Percentiles rank a stretch among this genome's conserved stretches.
Evolutionary conservation across 768 basidiomycete species (phyloP).

Genomic region (Coprinopsis cinerea): DNA sequence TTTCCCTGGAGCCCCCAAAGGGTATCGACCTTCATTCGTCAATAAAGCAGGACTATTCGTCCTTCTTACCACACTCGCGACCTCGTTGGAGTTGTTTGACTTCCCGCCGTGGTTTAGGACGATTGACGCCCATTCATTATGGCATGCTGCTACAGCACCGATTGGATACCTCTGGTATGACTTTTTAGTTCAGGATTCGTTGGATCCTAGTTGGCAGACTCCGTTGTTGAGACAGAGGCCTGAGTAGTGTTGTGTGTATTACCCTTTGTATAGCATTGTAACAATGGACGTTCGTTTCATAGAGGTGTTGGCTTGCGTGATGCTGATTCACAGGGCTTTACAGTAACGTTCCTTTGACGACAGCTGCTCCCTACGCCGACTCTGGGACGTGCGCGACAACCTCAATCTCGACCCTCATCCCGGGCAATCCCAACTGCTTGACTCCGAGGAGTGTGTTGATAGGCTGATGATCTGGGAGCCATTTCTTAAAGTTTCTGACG

Average conservation of each 20-base stretch:
- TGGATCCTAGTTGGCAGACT: conserved; percentile 62
- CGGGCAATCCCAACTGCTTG: neutral
- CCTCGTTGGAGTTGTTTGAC: conserved; percentile 82
- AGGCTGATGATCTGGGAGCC: conserved; percentile 3
- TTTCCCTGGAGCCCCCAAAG: conserved; percentile 47
- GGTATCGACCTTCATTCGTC: conserved; percentile 54
- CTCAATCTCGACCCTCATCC: conserved; percentile 4
- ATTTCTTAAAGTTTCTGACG: neutral
- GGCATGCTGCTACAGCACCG: conserved; percentile 84
- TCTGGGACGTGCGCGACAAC: neutral
- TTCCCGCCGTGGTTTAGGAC: conserved; percentile 74
- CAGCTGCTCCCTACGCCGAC: too few relatives aligned
- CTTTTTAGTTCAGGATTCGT: conserved; percentile 72
- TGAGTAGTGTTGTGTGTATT: neutral
- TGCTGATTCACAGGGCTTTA: too few relatives aligned
- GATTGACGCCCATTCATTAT: conserved; percentile 88
- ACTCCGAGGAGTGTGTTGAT: neutral
- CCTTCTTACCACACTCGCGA: conserved; percentile 65
- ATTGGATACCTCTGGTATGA: conserved; percentile 79
- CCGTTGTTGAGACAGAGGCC: conserved; percentile 8
- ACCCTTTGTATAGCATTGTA: too few relatives aligned
- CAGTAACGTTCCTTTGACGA: too few relatives aligned
- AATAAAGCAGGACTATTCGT: conserved; percentile 57
- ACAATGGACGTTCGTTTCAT: too few relatives aligned
- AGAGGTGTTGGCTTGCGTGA: too few relatives aligned